Base-by-base conservation (phyloP, 768 basidiomycete genomes). In the Lentinula raphanica region DNA sequence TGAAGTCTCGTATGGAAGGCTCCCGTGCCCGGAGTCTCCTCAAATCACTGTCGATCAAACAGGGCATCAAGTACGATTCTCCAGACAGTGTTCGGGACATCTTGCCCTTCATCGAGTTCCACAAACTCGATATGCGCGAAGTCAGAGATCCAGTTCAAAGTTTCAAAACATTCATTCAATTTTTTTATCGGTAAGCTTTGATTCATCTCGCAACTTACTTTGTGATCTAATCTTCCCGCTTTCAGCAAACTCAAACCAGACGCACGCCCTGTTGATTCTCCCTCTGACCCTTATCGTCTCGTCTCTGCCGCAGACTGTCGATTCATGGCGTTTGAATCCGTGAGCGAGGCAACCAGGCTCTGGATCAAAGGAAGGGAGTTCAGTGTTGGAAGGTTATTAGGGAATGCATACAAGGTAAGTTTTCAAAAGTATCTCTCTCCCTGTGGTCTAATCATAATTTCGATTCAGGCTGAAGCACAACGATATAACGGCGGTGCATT, bases 281-380 rank as follows among this genome's bases (percentile, higher is more conserved):
- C 86, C 0, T 80, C 88, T 1, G 84, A 99, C 68, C 87, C 92
- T 0, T 81, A 76, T 49, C 84, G 87, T 7, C 77, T 96, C 12
- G 91, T 98, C 58, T 89, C 87, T 58, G 86, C 84, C n/a, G 97
- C 95, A 1, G 96, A 99, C 74, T 98, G 92, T 67, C 88, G 96
- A n/a, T 80, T 97, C 60, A 94, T 98, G 88, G 84, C 88, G 1
- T 99, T 98, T 70, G 87, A 91, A 69, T 88, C 85, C 0, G 87
- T 97, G 7, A 75, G 72, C 49, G 90, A 92, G 57, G 96, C 96
- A 1, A 97, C 94, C 2, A 77, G 79, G 23, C 74, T 99, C 0
- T 99, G 96, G 96, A 96, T 98, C 74, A 98, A 98, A 67, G 96
- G 96, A 3, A 85, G 94, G 42, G 94, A 97, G 64, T 98, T 99